These are phyloP conservation scores for Cyberlindnera maritima DNA, from an alignment of 805 yeast species.

Conservation along the genomic window DNA sequence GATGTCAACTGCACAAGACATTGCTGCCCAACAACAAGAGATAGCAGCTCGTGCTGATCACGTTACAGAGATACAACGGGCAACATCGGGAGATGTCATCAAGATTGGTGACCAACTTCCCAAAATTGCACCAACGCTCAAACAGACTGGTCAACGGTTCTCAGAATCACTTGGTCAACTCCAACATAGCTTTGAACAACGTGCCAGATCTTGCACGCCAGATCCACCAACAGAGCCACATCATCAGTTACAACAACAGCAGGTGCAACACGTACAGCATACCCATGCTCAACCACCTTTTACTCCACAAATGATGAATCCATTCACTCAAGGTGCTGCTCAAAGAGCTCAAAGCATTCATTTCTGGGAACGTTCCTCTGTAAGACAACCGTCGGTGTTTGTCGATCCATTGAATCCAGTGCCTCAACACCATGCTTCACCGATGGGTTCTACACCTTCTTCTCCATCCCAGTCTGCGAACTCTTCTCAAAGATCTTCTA, in stretches of 20 bases:
- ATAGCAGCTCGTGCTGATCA: conserved; percentile 19
- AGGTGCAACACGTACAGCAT: conserved; percentile 2
- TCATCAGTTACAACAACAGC: conserved; percentile 3
- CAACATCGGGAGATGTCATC: conserved; percentile 23
- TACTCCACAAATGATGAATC: conserved; percentile 6
- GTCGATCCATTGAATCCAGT: conserved; percentile 26
- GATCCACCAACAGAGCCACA: conserved; percentile 6
- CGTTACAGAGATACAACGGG: conserved; percentile 19
- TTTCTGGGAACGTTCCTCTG: conserved; percentile 25
- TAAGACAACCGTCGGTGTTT: conserved; percentile 27
- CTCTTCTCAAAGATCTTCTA: conserved; percentile 12
- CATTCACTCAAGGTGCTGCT: conserved; percentile 10
- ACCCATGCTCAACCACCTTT: neutral
- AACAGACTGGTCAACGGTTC: conserved; percentile 9
- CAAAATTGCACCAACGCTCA: conserved; percentile 23
- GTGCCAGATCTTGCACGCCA: conserved; percentile 21
- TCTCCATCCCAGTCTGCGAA: conserved; percentile 8
- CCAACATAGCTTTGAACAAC: conserved; percentile 19
- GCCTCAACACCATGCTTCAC: conserved; percentile 7
- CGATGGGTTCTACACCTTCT: conserved; percentile 7
- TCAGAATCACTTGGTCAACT: conserved; percentile 15
- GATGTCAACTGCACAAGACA: conserved; percentile 4
- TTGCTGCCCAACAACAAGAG: conserved; percentile 10
- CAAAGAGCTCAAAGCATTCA: conserved; percentile 23
- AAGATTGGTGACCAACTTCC: conserved; percentile 26